A percentile compares a stretch with the other conserved stretches of the same genome.
Conservation (phyloP, 495 filamentous ascomycete species). For the Daldinia bambusicola region DNA sequence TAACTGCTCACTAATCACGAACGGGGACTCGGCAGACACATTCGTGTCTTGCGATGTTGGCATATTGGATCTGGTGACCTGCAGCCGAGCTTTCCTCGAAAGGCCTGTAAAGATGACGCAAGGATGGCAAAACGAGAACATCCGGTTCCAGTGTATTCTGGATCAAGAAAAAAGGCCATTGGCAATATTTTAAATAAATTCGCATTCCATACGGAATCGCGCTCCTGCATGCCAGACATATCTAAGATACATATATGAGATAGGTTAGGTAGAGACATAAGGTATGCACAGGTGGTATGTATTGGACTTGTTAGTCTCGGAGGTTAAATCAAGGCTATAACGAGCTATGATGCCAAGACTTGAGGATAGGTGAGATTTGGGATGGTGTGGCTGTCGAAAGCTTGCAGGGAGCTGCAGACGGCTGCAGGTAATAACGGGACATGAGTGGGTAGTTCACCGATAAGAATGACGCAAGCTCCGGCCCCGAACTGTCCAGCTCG, state of each 20-base stretch:
- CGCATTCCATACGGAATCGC: constrained; percentile 11
- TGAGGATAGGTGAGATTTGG: constrained; percentile 26
- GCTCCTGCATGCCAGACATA: neutral
- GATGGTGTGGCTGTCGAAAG: constrained; percentile 19
- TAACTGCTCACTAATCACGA: constrained; percentile 58
- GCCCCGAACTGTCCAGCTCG: constrained; percentile 24
- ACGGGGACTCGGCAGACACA: constrained; percentile 16
- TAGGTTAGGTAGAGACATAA: too few species aligned
- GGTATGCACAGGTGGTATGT: neutral
- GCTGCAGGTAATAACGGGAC: constrained; percentile 15
- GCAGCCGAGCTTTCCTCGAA: neutral
- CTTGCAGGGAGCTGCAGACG: neutral
- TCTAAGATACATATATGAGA: neutral
- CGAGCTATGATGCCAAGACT: constrained; percentile 45
- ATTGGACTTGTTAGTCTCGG: constrained; percentile 9
- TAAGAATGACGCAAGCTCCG: constrained; percentile 39
- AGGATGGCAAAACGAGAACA: constrained; percentile 7
- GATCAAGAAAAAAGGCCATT: constrained; percentile 4
- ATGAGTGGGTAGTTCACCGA: constrained; percentile 14
- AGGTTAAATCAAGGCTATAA: constrained; percentile 41
- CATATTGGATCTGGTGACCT: constrained; percentile 8
- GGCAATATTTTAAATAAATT: neutral
- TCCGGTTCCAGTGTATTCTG: neutral
- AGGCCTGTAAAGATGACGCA: constrained; percentile 5
- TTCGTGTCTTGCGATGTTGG: constrained; percentile 12